Evolutionary conservation across 768 basidiomycete genomes (phyloP).

Genomic region (Vararia minispora): DNA sequence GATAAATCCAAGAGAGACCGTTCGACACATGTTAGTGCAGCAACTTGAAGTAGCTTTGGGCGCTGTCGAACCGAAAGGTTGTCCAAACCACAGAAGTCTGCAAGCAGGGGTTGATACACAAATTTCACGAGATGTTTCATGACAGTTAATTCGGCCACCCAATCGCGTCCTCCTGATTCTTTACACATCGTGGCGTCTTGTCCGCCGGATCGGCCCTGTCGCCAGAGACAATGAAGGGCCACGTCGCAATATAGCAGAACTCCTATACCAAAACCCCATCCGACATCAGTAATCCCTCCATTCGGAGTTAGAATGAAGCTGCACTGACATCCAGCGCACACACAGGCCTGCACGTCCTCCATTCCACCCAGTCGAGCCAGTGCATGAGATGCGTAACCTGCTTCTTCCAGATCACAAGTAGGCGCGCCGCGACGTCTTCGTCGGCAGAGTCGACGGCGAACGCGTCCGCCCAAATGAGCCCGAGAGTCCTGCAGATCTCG

Average conservation of each 20-base stretch:
- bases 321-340: conserved; percentile 2
- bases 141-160: too few relatives aligned
- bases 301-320: neutral
- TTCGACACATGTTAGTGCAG: too few relatives aligned
- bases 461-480: conserved; percentile 1
- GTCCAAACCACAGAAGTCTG: too few relatives aligned
- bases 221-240: conserved; percentile 13
- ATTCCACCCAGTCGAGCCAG: conserved; percentile 4
- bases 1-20: too few relatives aligned
- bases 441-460: conserved; percentile 1
- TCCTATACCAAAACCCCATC: conserved; percentile 2
- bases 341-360: neutral
- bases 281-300: too few relatives aligned
- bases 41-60: too few relatives aligned
- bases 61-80: too few relatives aligned
- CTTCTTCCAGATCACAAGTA: neutral
- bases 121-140: too few relatives aligned
- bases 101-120: too few relatives aligned
- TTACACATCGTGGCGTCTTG: conserved; percentile 1
- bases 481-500: neutral
- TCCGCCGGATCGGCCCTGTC: neutral
- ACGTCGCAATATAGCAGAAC: conserved; percentile 11
- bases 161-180: too few relatives aligned
- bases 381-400: neutral
- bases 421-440: neutral